Conservation (phyloP, 2,329 filamentous ascomycete genomes). For the Setomelanomma holmii region DNA sequence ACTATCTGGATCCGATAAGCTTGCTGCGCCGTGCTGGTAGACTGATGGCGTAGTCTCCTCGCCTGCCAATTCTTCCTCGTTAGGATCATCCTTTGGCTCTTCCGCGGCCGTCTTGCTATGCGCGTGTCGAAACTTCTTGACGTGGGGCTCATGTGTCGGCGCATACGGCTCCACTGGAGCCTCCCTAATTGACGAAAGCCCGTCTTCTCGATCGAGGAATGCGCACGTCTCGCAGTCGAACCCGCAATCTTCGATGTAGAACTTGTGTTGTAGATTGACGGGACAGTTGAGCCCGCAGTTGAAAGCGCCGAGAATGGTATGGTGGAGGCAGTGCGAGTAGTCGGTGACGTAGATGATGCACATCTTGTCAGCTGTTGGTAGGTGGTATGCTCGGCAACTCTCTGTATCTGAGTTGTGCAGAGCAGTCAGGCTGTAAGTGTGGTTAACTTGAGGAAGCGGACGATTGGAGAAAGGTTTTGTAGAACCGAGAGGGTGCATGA, state of each 20-base stretch:
- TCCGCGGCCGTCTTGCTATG: neutral
- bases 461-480: no score
- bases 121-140: neutral
- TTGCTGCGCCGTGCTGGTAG: neutral
- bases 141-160: neutral
- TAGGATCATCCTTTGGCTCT: neutral
- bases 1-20: neutral
- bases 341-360: conserved; percentile 13
- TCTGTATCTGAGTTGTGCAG: neutral
- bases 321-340: conserved; percentile 10
- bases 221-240: neutral
- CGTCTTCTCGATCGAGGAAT: neutral
- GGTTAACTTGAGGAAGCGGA: no score
- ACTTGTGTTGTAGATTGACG: neutral
- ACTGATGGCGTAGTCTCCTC: neutral
- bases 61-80: neutral
- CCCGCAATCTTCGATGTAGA: conserved; percentile 4
- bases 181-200: no score
- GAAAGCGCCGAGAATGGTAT: conserved; percentile 3
- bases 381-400: neutral
- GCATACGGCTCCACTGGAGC: neutral
- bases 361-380: conserved; percentile 5
- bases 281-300: conserved; percentile 5
- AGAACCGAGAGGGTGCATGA: no score
- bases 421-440: neutral